Evolutionary conservation across 352 stramenopile species (phyloP).

Genomic region (Phytopythium delawarense): DNA sequence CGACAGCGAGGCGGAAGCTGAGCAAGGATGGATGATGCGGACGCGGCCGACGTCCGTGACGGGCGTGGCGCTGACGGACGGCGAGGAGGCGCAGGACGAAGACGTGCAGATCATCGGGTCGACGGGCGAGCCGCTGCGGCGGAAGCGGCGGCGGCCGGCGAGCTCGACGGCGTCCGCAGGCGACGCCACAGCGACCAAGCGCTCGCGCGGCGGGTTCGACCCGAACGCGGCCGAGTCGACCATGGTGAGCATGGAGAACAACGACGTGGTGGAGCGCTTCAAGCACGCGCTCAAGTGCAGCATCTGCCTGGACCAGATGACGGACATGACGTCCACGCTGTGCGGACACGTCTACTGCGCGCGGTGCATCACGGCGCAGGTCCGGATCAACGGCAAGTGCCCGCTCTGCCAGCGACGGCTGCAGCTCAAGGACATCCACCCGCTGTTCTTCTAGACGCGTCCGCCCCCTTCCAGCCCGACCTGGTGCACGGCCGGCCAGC

Average conservation of each 20-base stretch:
- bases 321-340: constrained; percentile 77
- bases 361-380: constrained; percentile 65
- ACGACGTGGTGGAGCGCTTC: constrained; percentile 70
- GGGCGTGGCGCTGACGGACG: constrained; percentile 8
- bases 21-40: background rate
- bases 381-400: constrained; percentile 68
- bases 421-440: constrained; percentile 65
- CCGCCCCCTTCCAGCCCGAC: background rate
- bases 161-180: constrained; percentile 4
- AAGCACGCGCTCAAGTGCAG: constrained; percentile 78
- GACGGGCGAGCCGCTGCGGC: constrained; percentile 18
- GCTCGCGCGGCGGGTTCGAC: constrained; percentile 28
- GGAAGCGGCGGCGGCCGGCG: constrained; percentile 37
- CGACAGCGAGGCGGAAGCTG: constrained; percentile 30
- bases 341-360: constrained; percentile 81
- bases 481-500: background rate
- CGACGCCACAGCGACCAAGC: constrained; percentile 14
- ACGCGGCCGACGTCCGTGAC: constrained; percentile 10
- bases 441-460: constrained; percentile 66
- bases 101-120: constrained; percentile 57
- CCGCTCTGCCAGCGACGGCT: constrained; percentile 66
- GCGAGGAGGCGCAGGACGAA: constrained; percentile 20
- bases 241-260: constrained; percentile 69
- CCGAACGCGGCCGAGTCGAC: constrained; percentile 54
- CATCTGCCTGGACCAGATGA: constrained; percentile 73